Evolutionary conservation across 1,284 basidiomycete genomes (phyloP), one percentile per base, ranked within the genome.

Genomic region (Rhodotorula sp.): DNA sequence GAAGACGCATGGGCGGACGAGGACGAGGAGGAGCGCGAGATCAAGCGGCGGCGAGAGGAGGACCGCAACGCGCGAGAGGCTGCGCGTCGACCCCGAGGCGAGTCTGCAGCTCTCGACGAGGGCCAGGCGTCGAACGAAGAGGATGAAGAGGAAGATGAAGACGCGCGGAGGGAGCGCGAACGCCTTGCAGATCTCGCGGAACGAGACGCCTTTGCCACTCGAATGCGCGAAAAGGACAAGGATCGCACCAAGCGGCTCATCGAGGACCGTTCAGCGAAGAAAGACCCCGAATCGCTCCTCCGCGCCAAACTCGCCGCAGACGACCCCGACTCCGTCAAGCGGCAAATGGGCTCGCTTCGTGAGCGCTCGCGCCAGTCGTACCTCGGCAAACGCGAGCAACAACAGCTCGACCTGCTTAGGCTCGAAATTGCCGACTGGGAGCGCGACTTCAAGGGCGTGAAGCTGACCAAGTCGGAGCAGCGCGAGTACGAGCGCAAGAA

Each of bases 351-450:
- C 1, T 88, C 87, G 39, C 84, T 97, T 6, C 88, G 94, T 61
- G 83, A 90, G 69, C 90, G 89, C 76, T 93, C 92, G 5, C 87
- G 94, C 71, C 90, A 96, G 79, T 91, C 94, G 79, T 99, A 99
- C 79, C 86, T 99, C 69, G 90, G 91, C 34, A 99, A 99, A 80
- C 90, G 96, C 76, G 94, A 97, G 81, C 84, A 90, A 57, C 96
- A 99, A 80, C 92, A 94, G 79, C 90, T 99, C 74, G 96, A 99
- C 78, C 84, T 99, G 29, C 83, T 99, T 56, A 87, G 91, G 59
- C 88, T 90, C 80, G 94, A 98, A 80, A 94, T 97, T 64, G 87
- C 90, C 66, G 94, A 97, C 77, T 93, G 96, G 73, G 90, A 94
- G 80, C 86, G 88, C 2, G 83, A 96, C 39, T 95, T 96, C 81